A percentile compares a stretch with the other conserved stretches of the same genome.
Evolutionary conservation across 306 rosid genomes (phyloP).

Genomic region (Trifolium subterraneum): DNA sequence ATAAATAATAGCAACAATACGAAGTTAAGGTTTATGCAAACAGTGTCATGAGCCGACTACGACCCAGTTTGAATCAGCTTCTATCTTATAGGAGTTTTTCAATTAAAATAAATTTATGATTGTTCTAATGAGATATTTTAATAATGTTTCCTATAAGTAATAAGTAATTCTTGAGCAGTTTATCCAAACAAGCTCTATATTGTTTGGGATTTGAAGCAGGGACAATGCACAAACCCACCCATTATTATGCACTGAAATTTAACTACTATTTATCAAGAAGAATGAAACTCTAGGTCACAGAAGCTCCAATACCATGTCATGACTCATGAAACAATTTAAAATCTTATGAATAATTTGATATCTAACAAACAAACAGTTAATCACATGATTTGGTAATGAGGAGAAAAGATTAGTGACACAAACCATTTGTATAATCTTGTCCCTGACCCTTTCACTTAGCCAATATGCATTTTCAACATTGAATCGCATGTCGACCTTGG

Average conservation of each 20-base stretch:
- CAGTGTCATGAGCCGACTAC: not conserved
- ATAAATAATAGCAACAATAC: not conserved
- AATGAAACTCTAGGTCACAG: not conserved
- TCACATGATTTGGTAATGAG: not conserved
- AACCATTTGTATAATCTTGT: slow-evolving; percentile 80
- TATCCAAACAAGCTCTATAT: not conserved
- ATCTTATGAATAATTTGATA: not conserved
- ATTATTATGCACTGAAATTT: not conserved
- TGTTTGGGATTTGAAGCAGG: not conserved
- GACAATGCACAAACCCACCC: not conserved
- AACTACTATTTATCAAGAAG: not conserved
- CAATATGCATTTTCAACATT: slow-evolving; percentile 78
- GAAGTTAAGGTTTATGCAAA: slow-evolving; percentile 2
- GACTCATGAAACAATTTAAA: slow-evolving; percentile 7
- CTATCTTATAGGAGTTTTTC: not conserved
- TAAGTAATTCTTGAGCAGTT: not conserved
- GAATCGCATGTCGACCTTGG: slow-evolving; percentile 99
- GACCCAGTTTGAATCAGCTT: not conserved
- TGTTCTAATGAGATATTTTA: not conserved
- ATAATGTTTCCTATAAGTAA: no score
- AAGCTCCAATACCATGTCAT: not conserved
- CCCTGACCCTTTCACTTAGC: slow-evolving; percentile 82
- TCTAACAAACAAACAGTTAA: slow-evolving; percentile 20
- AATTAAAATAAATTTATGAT: not conserved
- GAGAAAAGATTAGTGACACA: slow-evolving; percentile 33